phyloP scores from a whole-genome alignment of 2,329 filamentous ascomycete genomes.

The Escovopsis sp. region DNA sequence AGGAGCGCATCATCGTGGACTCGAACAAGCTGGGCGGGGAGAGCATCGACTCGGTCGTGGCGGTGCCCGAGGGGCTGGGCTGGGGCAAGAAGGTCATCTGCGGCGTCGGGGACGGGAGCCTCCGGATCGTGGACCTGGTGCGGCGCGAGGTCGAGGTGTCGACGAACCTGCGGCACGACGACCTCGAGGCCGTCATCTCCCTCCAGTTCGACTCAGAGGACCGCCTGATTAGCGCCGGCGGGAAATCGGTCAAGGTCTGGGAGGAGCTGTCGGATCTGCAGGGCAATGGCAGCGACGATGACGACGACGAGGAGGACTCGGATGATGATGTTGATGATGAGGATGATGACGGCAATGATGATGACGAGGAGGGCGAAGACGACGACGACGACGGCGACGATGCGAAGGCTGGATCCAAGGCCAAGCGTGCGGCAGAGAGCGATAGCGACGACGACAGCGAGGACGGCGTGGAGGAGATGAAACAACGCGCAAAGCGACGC shows the following conservation, averaged over 20 bases:
- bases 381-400: constrained; percentile 19
- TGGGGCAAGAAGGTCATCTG: constrained; percentile 62
- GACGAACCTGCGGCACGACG: constrained; percentile 55
- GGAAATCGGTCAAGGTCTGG: constrained; percentile 81
- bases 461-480: constrained; percentile 23
- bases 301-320: constrained; percentile 18
- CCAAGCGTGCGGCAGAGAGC: not conserved
- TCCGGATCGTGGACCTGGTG: constrained; percentile 65
- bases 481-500: constrained; percentile 30
- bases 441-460: constrained; percentile 17
- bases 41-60: constrained; percentile 63
- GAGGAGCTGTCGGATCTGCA: constrained; percentile 54
- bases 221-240: constrained; percentile 80
- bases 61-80: constrained; percentile 56
- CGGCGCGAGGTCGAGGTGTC: constrained; percentile 56
- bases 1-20: constrained; percentile 72
- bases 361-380: constrained; percentile 29
- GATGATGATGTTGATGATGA: constrained; percentile 23
- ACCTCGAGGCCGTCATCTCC: constrained; percentile 70
- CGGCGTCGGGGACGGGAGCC: constrained; percentile 65
- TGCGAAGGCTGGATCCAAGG: constrained; percentile 19
- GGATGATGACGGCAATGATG: constrained; percentile 24
- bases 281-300: constrained; percentile 26
- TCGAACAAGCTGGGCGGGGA: constrained; percentile 49
- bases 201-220: constrained; percentile 75